Evolutionary conservation across 495 filamentous ascomycete species (phyloP).

Genomic region (Penicillium mononematosum): DNA sequence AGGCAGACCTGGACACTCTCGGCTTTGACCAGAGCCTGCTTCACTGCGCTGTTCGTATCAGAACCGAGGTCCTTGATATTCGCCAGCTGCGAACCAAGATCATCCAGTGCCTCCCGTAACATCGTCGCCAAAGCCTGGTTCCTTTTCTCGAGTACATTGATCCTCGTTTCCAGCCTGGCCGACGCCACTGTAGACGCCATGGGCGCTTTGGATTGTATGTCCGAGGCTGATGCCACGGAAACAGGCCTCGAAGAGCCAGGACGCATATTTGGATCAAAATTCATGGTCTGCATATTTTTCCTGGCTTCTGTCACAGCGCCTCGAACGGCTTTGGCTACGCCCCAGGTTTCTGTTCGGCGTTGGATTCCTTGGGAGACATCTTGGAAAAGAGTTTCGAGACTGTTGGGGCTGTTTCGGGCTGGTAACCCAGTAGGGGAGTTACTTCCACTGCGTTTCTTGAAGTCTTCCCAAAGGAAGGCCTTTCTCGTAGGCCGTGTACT

Average conservation of each 20-base stretch:
- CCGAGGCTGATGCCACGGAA: not conserved
- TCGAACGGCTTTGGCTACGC: constrained; percentile 85
- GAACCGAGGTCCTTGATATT: constrained; percentile 54
- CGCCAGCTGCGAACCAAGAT: constrained; percentile 53
- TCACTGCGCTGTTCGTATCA: constrained; percentile 20
- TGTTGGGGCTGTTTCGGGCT: constrained; percentile 58
- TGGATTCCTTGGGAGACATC: constrained; percentile 83
- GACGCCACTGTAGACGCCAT: constrained; percentile 14
- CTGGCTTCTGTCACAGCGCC: constrained; percentile 84
- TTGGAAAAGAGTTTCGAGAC: constrained; percentile 74
- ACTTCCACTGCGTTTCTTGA: constrained; percentile 30
- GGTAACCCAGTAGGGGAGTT: constrained; percentile 41
- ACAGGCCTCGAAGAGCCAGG: constrained; percentile 1
- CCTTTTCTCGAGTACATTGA: constrained; percentile 59
- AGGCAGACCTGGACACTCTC: constrained; percentile 78
- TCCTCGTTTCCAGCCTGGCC: constrained; percentile 31
- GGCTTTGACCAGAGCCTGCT: constrained; percentile 64
- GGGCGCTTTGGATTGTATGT: not conserved
- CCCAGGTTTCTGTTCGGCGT: constrained; percentile 78
- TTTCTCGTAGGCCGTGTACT: constrained; percentile 29
- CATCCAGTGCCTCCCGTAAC: constrained; percentile 67
- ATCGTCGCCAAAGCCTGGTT: constrained; percentile 71
- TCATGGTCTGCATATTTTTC: constrained; percentile 66
- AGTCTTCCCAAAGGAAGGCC: constrained; percentile 37
- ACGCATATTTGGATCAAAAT: constrained; percentile 42